Conservation (phyloP, 441 rosid species). For the Jatropha multifida region DNA sequence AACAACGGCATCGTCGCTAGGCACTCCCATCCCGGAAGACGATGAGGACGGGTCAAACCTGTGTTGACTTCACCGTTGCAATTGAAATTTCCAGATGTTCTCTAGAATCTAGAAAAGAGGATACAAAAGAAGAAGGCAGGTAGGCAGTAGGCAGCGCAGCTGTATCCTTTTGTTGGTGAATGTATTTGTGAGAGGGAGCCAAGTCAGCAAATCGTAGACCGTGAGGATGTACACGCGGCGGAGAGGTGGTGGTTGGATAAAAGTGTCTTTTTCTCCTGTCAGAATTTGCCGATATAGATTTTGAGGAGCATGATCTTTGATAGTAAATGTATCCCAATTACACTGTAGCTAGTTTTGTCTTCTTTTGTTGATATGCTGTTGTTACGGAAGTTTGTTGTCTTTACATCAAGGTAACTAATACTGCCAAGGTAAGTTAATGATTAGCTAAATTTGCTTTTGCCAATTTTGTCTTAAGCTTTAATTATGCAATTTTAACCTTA, state of each 20-base stretch:
- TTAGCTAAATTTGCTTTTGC: no score
- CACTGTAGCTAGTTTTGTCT: no score
- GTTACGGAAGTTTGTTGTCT: no score
- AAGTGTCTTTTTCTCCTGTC: background rate
- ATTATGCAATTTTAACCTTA: no score
- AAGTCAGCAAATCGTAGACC: background rate
- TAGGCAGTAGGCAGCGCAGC: background rate
- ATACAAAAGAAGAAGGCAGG: background rate
- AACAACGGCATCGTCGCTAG: slow-evolving; percentile 55
- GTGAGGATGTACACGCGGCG: background rate
- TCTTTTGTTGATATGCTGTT: no score
- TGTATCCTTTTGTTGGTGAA: background rate
- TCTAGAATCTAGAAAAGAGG: background rate
- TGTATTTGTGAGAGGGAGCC: background rate
- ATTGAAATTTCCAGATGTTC: background rate
- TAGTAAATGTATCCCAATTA: background rate
- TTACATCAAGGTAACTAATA: no score
- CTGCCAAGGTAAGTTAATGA: no score
- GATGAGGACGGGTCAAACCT: background rate
- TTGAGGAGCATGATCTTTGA: no score
- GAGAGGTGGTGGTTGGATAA: background rate
- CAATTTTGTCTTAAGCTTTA: no score
- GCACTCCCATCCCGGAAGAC: slow-evolving; percentile 40
- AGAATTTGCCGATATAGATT: no score
- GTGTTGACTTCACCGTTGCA: background rate